Percentiles rank a stretch among this genome's conserved stretches.
phyloP scores from a whole-genome alignment of 768 basidiomycete species.

The Hirschioporus abietinus region DNA sequence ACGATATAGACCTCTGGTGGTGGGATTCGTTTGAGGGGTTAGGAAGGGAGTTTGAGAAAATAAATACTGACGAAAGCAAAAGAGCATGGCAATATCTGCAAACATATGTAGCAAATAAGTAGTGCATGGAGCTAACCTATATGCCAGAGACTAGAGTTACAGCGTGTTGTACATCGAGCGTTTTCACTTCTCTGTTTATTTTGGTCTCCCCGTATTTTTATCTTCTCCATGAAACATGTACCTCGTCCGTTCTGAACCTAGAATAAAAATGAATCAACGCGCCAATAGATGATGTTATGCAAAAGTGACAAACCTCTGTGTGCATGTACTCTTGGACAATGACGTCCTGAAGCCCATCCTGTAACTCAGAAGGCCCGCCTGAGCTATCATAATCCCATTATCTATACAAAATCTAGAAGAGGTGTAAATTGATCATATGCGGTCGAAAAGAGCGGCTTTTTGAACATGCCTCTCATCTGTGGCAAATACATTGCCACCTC shows the following conservation, averaged over 20 bases:
- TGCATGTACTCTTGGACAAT: slow-evolving; percentile 77
- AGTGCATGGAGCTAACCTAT: neutral
- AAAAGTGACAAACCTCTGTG: slow-evolving; percentile 64
- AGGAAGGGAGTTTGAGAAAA: neutral
- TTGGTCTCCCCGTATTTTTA: slow-evolving; percentile 22
- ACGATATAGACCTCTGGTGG: slow-evolving; percentile 68
- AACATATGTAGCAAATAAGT: slow-evolving; percentile 2
- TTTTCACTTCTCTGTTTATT: neutral
- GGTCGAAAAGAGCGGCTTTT: neutral
- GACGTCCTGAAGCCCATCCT: slow-evolving; percentile 86
- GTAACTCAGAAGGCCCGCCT: slow-evolving; percentile 88
- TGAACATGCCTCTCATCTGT: slow-evolving; percentile 82
- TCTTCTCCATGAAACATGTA: slow-evolving; percentile 84
- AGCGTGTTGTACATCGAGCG: neutral
- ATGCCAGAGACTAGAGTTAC: neutral
- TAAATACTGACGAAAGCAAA: neutral
- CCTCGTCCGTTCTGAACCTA: slow-evolving; percentile 94
- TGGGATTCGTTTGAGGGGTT: slow-evolving; percentile 57
- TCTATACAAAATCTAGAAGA: slow-evolving; percentile 93
- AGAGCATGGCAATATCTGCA: neutral
- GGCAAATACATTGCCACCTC: slow-evolving; percentile 85
- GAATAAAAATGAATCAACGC: slow-evolving; percentile 7
- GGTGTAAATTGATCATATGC: neutral
- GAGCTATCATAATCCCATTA: slow-evolving; percentile 99
- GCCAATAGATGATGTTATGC: neutral